Evolutionary conservation across 2,329 filamentous ascomycete species (phyloP), one percentile per base, ranked within the genome.

Genomic region (Penicillium olsonii): DNA sequence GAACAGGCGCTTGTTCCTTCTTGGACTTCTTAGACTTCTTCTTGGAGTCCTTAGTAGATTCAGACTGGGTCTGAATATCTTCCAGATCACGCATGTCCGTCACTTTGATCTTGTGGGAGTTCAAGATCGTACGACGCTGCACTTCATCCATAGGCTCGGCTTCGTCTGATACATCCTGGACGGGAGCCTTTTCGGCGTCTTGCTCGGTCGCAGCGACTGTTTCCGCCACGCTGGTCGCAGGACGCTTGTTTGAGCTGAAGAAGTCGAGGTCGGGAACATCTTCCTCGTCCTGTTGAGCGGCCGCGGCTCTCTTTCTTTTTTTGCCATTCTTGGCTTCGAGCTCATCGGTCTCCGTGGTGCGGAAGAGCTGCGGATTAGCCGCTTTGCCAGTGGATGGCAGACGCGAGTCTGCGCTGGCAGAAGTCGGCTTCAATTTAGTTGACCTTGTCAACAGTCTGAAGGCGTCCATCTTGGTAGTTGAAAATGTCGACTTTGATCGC

Each of bases 81-180:
- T 71, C 72, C 34, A 75, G 62, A 35, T 78, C 78, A 19, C 82
- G 83, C n/a, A 96, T 74, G 41, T 95, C 76, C 0, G 88, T 89
- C 33, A 95, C 81, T 69, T 96, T 96, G 57, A 96, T 78, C 56
- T 91, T 88, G 70, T 96, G 90, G 48, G 84, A 87, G 53, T 85
- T 85, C 53, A 96, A 73, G 10, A 92, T 77, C 52, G 85, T 83
- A 60, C 87, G 85, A 60, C 88, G 86, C 66, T 92, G 84, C 48
- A 87, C 85, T 61, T 87, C 80, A 60, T 84, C 82, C 59, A 90
- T 78, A 0, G 52, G 40, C 39, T 64, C 57, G 4, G 62, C 61
- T 15, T 59, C 57, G 15, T 67, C 62, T 20, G 59, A 60, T 20
- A 45, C 63, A 26, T 64, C 55, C 20, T 62, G 45, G n/a, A 55